Conservation (phyloP, 2,329 filamentous ascomycete species). For the Plenodomus biglobosus region DNA sequence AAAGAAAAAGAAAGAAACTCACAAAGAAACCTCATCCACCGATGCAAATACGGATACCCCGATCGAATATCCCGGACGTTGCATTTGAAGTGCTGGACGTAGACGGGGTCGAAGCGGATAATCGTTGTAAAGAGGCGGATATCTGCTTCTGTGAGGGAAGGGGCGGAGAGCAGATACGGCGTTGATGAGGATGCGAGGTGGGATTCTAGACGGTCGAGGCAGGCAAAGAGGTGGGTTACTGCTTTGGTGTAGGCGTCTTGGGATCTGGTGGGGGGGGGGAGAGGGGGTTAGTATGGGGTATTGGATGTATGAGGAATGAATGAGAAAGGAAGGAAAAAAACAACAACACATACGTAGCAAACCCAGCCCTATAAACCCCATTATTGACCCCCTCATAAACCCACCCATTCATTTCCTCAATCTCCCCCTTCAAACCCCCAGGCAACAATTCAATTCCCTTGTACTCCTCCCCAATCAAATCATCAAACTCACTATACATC, state of each 20-base stretch:
- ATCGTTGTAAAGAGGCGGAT: slow-evolving; percentile 62
- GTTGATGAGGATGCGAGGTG: slow-evolving; percentile 47
- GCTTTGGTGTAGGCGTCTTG: slow-evolving; percentile 54
- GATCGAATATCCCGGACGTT: slow-evolving; percentile 82
- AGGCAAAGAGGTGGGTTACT: slow-evolving; percentile 51
- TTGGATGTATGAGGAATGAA: neutral
- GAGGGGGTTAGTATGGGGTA: too few species aligned
- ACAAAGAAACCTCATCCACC: slow-evolving; percentile 79
- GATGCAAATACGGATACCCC: slow-evolving; percentile 78
- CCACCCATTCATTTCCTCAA: slow-evolving; percentile 56
- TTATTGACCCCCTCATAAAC: slow-evolving; percentile 57
- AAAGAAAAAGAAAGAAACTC: neutral
- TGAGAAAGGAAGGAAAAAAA: neutral
- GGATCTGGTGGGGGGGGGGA: too few species aligned
- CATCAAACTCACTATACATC: slow-evolving; percentile 79
- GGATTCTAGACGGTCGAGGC: slow-evolving; percentile 52
- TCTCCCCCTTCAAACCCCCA: slow-evolving; percentile 46
- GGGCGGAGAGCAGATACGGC: slow-evolving; percentile 51
- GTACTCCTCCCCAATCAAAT: slow-evolving; percentile 49
- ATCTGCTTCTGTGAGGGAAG: slow-evolving; percentile 52
- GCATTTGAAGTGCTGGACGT: slow-evolving; percentile 68
- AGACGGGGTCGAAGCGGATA: slow-evolving; percentile 59
- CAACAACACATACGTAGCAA: slow-evolving; percentile 48
- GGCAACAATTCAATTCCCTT: slow-evolving; percentile 51
- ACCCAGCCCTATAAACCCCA: slow-evolving; percentile 56